A percentile compares a stretch with the other conserved stretches of the same genome.
Evolutionary conservation across 192 early-diverging fungal genomes (phyloP).

Genomic region (Backusella westeae): DNA sequence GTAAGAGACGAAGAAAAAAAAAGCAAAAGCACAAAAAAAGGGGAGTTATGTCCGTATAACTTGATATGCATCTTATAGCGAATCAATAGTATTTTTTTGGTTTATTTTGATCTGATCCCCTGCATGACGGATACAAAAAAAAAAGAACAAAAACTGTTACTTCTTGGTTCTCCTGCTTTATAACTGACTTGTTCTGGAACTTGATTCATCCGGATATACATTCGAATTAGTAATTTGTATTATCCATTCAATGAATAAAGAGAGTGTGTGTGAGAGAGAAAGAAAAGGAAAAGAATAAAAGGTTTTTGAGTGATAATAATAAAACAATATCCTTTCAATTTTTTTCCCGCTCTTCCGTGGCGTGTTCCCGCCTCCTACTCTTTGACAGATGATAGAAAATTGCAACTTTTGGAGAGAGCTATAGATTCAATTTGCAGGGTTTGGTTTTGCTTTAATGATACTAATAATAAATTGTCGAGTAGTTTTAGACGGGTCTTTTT

Average conservation of each 20-base stretch:
- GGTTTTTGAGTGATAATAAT: not conserved
- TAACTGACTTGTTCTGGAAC: slow-evolving; percentile 1
- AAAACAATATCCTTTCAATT: not conserved
- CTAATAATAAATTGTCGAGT: too few species aligned
- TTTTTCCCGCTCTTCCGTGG: not conserved
- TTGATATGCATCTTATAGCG: not conserved
- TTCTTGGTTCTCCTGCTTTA: slow-evolving; percentile 2
- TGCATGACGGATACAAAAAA: not conserved
- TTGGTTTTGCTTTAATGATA: not conserved
- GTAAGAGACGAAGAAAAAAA: not conserved
- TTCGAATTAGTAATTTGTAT: not conserved
- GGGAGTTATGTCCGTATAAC: not conserved
- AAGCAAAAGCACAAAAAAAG: not conserved
- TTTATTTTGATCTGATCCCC: not conserved
- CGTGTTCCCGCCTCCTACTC: not conserved
- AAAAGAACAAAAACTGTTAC: not conserved
- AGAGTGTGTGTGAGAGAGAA: not conserved
- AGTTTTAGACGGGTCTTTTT: not conserved
- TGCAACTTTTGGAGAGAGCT: not conserved
- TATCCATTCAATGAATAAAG: not conserved
- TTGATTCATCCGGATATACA: not conserved
- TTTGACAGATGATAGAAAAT: slow-evolving; percentile 1
- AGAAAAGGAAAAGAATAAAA: not conserved
- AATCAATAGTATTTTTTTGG: not conserved
- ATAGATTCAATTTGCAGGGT: not conserved